These are phyloP conservation scores for Teratosphaeria nubilosa DNA, from an alignment of 2,329 filamentous ascomycete species.

Conservation along the genomic window DNA sequence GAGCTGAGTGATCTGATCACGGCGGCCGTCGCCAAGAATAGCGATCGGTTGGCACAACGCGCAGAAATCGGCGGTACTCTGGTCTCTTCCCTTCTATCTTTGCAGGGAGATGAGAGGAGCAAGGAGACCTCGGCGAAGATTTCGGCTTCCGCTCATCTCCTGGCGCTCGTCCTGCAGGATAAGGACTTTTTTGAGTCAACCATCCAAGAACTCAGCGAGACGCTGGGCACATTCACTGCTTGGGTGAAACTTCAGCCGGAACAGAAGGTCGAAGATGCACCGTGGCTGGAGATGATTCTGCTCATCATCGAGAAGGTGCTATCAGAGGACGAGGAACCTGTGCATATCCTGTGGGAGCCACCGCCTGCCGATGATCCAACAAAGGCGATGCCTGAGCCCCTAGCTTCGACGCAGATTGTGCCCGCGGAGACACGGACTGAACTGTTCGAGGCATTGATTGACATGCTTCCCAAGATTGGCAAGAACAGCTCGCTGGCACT, in stretches of 20 bases:
- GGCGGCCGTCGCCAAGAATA: slow-evolving; percentile 55
- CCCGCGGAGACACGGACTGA: slow-evolving; percentile 54
- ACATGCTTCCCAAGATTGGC: slow-evolving; percentile 73
- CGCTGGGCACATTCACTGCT: slow-evolving; percentile 62
- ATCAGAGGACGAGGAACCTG: slow-evolving; percentile 77
- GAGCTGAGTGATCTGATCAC: slow-evolving; percentile 81
- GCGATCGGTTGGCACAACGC: slow-evolving; percentile 48
- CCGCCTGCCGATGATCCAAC: slow-evolving; percentile 33
- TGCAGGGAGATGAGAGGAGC: slow-evolving; percentile 42
- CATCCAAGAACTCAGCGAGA: slow-evolving; percentile 63
- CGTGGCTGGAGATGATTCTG: slow-evolving; percentile 85
- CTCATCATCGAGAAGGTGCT: slow-evolving; percentile 83
- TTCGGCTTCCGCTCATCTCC: slow-evolving; percentile 81
- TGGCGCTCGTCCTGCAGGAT: slow-evolving; percentile 80
- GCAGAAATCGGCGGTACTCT: slow-evolving; percentile 74
- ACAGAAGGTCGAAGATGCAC: slow-evolving; percentile 64
- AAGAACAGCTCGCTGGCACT: slow-evolving; percentile 80
- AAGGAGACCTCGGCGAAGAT: slow-evolving; percentile 57
- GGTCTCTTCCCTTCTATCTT: slow-evolving; percentile 67
- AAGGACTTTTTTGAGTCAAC: slow-evolving; percentile 69
- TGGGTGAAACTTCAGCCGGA: slow-evolving; percentile 66
- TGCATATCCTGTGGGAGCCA: slow-evolving; percentile 57
- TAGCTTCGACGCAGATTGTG: slow-evolving; percentile 47
- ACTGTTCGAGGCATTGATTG: slow-evolving; percentile 68
- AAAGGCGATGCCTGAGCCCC: slow-evolving; percentile 42